These are phyloP conservation scores for Umbelopsis sp. DNA, from an alignment of 192 early-diverging fungal genomes.

Conservation along the genomic window DNA sequence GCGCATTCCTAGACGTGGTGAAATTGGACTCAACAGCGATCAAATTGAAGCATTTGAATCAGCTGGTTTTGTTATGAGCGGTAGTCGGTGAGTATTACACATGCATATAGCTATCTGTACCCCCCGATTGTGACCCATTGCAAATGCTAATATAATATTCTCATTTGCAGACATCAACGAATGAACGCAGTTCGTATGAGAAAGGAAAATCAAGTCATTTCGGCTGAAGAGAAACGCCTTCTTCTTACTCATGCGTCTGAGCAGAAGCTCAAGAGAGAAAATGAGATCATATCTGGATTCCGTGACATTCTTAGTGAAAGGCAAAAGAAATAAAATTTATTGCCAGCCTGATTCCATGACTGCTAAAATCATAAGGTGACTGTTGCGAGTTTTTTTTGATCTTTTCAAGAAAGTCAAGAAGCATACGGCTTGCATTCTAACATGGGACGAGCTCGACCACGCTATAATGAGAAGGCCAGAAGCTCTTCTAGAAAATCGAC, in stretches of 20 bases:
- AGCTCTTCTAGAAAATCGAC: slow-evolving; percentile 46
- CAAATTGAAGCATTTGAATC: slow-evolving; percentile 85
- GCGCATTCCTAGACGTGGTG: slow-evolving; percentile 96
- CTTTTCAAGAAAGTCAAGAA: not conserved
- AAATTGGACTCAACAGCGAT: slow-evolving; percentile 87
- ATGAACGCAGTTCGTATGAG: slow-evolving; percentile 96
- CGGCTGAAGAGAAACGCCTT: slow-evolving; percentile 90
- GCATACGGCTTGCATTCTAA: not conserved
- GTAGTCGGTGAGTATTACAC: slow-evolving; percentile 63
- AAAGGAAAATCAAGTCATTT: slow-evolving; percentile 97
- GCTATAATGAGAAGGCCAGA: slow-evolving; percentile 59
- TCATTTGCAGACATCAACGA: slow-evolving; percentile 66
- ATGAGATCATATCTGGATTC: slow-evolving; percentile 89
- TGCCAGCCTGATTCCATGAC: not conserved
- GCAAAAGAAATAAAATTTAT: slow-evolving; percentile 26
- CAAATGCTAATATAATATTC: not conserved
- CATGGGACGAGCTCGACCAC: slow-evolving; percentile 57
- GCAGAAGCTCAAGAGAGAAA: slow-evolving; percentile 87
- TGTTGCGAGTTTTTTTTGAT: not conserved
- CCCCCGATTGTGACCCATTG: no score
- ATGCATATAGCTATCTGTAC: no score
- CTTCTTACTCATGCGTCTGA: slow-evolving; percentile 87
- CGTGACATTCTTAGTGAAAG: slow-evolving; percentile 80
- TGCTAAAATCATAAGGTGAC: not conserved
- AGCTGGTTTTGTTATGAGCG: slow-evolving; percentile 96